Percentiles rank a stretch among this genome's conserved stretches.
Conservation (phyloP, 1,284 basidiomycete genomes). For the Boletus mariae region DNA sequence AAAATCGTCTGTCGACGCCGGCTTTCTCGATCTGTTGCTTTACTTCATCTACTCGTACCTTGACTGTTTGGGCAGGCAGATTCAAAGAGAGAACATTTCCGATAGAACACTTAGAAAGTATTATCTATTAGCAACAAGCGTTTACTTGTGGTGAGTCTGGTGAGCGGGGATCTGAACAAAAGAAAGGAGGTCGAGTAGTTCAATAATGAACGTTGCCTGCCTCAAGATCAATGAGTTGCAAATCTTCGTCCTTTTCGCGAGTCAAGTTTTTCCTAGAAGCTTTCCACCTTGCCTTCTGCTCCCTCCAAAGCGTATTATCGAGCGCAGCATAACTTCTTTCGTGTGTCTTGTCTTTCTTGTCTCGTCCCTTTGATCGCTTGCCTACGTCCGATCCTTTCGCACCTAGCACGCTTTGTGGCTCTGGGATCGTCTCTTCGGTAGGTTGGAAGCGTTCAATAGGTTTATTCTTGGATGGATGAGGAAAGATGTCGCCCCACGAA, state of each 20-base stretch:
- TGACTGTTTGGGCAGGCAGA: not conserved
- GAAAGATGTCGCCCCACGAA: constrained; percentile 92
- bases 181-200: not conserved
- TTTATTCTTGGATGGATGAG: constrained; percentile 75
- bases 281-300: constrained; percentile 38
- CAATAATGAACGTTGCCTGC: constrained; percentile 4
- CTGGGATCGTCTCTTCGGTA: constrained; percentile 24
- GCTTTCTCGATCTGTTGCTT: constrained; percentile 1
- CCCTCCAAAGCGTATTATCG: constrained; percentile 30
- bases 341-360: constrained; percentile 24
- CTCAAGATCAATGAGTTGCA: constrained; percentile 10
- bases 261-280: constrained; percentile 26
- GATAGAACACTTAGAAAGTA: constrained; percentile 1
- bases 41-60: not conserved
- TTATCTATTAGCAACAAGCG: not conserved
- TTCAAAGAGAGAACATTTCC: not conserved
- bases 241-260: constrained; percentile 3
- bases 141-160: not conserved
- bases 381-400: constrained; percentile 52
- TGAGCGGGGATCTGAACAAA: not conserved
- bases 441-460: constrained; percentile 61
- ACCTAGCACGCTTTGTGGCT: constrained; percentile 11
- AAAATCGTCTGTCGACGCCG: constrained; percentile 3
- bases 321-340: constrained; percentile 39
- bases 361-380: constrained; percentile 42